Evolutionary conservation across 805 yeast species (phyloP).

Genomic region (Scheffersomyces coipomensis): DNA sequence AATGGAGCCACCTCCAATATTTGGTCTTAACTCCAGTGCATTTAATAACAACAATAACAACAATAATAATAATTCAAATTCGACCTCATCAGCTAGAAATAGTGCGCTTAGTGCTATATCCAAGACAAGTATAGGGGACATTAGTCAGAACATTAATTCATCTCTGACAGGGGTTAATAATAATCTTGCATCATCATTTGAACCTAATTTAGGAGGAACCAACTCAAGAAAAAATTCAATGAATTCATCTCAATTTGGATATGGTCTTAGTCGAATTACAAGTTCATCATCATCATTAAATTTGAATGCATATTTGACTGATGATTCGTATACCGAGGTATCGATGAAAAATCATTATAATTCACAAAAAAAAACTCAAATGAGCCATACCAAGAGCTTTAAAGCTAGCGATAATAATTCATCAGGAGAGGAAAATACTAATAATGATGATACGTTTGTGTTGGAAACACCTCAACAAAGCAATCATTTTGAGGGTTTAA

Average conservation of each 20-base stretch:
- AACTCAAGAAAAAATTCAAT: slow-evolving; percentile 27
- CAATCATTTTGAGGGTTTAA: slow-evolving; percentile 11
- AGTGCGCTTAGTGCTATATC: not conserved
- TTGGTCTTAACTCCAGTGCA: slow-evolving; percentile 15
- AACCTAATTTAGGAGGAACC: not conserved
- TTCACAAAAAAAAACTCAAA: not conserved
- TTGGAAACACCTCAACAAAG: slow-evolving; percentile 4
- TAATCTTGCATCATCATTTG: not conserved
- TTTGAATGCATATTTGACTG: slow-evolving; percentile 42
- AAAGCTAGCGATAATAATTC: slow-evolving; percentile 2
- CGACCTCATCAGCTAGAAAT: not conserved
- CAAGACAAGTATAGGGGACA: not conserved
- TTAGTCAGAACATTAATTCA: too few relatives aligned
- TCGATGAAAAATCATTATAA: slow-evolving; percentile 1
- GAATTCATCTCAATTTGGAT: slow-evolving; percentile 12
- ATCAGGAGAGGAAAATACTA: slow-evolving; percentile 2
- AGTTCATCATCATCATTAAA: slow-evolving; percentile 41
- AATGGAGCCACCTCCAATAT: slow-evolving; percentile 38
- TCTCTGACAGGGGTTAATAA: too few relatives aligned
- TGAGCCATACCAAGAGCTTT: not conserved
- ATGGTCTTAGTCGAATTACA: slow-evolving; percentile 30
- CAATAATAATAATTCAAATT: not conserved
- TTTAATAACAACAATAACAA: slow-evolving; percentile 1
- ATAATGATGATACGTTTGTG: slow-evolving; percentile 10
- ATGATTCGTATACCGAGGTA: slow-evolving; percentile 17